These are phyloP conservation scores for Senecio squalidus DNA, from an alignment of 140 eudicot species.

Conservation along the genomic window DNA sequence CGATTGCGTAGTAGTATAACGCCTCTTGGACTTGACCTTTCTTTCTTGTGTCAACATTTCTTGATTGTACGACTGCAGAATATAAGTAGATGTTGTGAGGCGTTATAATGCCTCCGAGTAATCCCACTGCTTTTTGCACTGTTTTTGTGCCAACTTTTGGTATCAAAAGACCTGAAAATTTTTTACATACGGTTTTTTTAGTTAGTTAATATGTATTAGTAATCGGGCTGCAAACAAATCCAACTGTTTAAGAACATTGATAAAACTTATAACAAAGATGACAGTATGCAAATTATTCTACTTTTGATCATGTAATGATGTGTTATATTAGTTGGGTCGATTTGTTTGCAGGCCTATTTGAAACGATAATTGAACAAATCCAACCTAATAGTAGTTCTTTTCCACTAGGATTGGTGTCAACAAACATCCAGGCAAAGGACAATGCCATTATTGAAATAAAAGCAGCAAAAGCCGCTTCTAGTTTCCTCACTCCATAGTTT, in stretches of 20 bases:
- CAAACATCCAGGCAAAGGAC: slow-evolving; percentile 81
- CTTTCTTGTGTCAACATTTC: slow-evolving; percentile 51
- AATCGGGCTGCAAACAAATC: slow-evolving; percentile 12
- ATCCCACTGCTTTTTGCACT: slow-evolving; percentile 57
- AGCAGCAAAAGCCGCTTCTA: slow-evolving; percentile 66
- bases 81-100: slow-evolving; percentile 71
- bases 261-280: background rate
- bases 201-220: background rate
- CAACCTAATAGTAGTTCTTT: slow-evolving; percentile 59
- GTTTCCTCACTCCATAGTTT: slow-evolving; percentile 71
- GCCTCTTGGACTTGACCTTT: slow-evolving; percentile 66
- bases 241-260: background rate
- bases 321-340: background rate
- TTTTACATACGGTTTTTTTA: background rate
- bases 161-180: slow-evolving; percentile 48
- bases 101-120: slow-evolving; percentile 69
- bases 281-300: background rate
- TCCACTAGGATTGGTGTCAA: slow-evolving; percentile 49
- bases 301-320: background rate
- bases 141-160: slow-evolving; percentile 52
- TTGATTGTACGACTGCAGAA: slow-evolving; percentile 75
- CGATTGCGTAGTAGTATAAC: slow-evolving; percentile 67
- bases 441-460: slow-evolving; percentile 64
- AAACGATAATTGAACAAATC: slow-evolving; percentile 23
- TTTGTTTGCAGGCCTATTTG: slow-evolving; percentile 2